Base-by-base conservation (phyloP, 192 early-diverging fungal species). In the Dissophora ornata region DNA sequence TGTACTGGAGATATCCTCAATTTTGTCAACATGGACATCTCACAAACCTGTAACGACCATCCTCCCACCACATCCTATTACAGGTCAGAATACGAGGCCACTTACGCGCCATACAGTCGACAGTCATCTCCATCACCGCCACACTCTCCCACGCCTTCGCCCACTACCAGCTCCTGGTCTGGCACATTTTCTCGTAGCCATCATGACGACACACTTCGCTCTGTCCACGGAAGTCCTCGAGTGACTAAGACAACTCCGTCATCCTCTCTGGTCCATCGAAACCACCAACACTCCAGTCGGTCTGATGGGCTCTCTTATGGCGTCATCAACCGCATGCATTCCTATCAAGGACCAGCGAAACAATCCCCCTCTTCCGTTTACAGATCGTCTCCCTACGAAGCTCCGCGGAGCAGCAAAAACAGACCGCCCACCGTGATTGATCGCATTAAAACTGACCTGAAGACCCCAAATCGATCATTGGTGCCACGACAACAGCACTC, bases 401-500 rank as follows among this genome's bases (percentile, higher is more conserved):
- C 44, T 61, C 58, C 58, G 46, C 47, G 66, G 47, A 64, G 34
- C 32, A 44, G 48, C 49, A 52, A n/a, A n/a, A n/a, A 60, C 15
- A 33, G 62, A 47, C 42, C 56, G 28, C 73, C 63, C 3, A 42
- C 73, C 22, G 46, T 77, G 15, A 53, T 77, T 28, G 65, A 62
- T 30, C 49, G 73, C n/a, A 77, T 77, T 47, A 77, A 67, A 34
- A 57, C 57, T 8, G 73, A 66, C 15, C 36, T 77, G 16, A 50
- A 51, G 36, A 22, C 32, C 38, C 59, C 12, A 13, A 36, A 32
- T 42, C 52, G 34, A 7, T 33, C 46, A 12, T 32, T 21, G 42
- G 21, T 26, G 21, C 10, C 34, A 13, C 32, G 26, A 21, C 56
- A 28, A 11, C 40, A 49, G 10, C 19, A 61, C n/a, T 12, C 22